Evolutionary conservation across 352 stramenopile genomes (phyloP).

Genomic region (Pythium coloratum): DNA sequence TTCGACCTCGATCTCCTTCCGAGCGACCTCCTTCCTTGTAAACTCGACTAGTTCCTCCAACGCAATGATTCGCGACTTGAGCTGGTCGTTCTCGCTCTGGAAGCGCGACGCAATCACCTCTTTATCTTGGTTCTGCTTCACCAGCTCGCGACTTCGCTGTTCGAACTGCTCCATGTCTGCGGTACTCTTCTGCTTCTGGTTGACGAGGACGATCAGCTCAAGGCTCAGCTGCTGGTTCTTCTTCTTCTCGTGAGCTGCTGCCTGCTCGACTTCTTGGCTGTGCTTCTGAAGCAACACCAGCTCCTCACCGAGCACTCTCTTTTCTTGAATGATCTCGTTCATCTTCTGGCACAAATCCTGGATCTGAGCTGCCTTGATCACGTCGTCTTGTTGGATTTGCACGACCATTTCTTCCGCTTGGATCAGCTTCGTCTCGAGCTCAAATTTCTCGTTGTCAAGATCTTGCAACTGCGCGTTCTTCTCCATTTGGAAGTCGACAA

Average conservation of each 20-base stretch:
- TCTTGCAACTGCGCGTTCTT: constrained; percentile 40
- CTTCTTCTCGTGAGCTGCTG: constrained; percentile 37
- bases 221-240: constrained; percentile 74
- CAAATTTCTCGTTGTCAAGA: constrained; percentile 61
- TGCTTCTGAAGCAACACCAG: constrained; percentile 41
- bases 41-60: constrained; percentile 35
- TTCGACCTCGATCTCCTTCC: constrained; percentile 51
- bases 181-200: constrained; percentile 57
- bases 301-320: constrained; percentile 36
- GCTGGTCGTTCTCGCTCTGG: constrained; percentile 25
- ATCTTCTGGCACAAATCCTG: constrained; percentile 60
- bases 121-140: constrained; percentile 10
- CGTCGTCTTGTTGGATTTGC: constrained; percentile 62
- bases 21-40: constrained; percentile 42
- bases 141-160: constrained; percentile 19
- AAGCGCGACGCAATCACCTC: constrained; percentile 2
- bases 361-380: constrained; percentile 51
- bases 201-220: constrained; percentile 65
- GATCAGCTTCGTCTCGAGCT: constrained; percentile 60
- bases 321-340: constrained; percentile 51
- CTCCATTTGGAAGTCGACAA: constrained; percentile 67
- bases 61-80: constrained; percentile 18
- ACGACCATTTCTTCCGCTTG: constrained; percentile 62
- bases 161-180: constrained; percentile 35
- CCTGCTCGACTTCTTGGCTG: constrained; percentile 31